A percentile compares a stretch with the other conserved stretches of the same genome.
Conservation (phyloP, 768 basidiomycete genomes). For the Trametes punicea region DNA sequence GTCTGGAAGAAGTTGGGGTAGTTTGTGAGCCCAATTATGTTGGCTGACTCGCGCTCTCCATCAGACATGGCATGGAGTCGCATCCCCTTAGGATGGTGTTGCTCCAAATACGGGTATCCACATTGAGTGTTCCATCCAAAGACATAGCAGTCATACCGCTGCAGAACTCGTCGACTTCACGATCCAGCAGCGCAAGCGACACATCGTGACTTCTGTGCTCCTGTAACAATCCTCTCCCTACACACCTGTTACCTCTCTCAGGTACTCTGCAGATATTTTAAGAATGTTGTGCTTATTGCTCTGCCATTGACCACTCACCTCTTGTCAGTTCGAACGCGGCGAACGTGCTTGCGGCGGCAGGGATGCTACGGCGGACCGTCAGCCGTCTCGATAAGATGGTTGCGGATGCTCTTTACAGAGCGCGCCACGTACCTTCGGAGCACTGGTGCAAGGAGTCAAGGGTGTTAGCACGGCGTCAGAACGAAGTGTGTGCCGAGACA, state of each 20-base stretch:
- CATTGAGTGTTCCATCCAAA: not conserved
- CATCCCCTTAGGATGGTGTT: too few relatives aligned
- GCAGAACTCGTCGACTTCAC: too few relatives aligned
- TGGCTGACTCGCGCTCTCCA: too few relatives aligned
- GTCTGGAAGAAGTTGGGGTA: too few relatives aligned
- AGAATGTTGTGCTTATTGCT: not conserved
- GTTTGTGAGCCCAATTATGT: too few relatives aligned
- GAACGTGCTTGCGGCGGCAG: constrained; percentile 89
- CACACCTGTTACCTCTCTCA: constrained; percentile 31
- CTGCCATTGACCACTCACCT: constrained; percentile 40
- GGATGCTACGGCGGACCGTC: constrained; percentile 53
- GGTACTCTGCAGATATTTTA: constrained; percentile 26
- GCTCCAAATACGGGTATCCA: not conserved
- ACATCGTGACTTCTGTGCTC: too few relatives aligned
- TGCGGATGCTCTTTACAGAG: not conserved
- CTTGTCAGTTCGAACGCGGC: constrained; percentile 83
- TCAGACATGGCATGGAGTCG: too few relatives aligned
- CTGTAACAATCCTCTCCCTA: not conserved
- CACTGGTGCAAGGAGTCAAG: constrained; percentile 37
- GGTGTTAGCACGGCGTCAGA: not conserved
- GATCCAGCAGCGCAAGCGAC: not conserved
- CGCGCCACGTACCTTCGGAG: constrained; percentile 50
- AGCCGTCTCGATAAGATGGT: not conserved
- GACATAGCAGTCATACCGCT: too few relatives aligned
- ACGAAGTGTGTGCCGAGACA: constrained; percentile 31